Percentiles rank a stretch among this genome's conserved stretches.
Evolutionary conservation across 441 rosid species (phyloP).

Genomic region (Populus hybrid): DNA sequence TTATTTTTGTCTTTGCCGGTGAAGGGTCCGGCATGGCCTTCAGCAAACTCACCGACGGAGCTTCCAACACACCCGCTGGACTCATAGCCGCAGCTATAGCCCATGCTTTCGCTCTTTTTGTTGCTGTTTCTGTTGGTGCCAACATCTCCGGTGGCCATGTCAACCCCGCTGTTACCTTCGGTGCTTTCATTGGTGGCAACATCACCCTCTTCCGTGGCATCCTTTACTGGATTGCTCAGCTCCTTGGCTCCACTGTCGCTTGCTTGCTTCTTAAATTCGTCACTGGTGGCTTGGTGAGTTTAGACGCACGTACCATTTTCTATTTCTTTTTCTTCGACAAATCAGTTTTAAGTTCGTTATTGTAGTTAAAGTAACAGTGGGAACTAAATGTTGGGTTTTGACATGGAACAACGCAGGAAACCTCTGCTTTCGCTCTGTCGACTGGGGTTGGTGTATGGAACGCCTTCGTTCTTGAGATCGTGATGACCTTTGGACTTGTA

Average conservation of each 20-base stretch:
- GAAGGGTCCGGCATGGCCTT: slow-evolving; percentile 91
- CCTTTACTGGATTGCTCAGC: slow-evolving; percentile 30
- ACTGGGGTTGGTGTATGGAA: slow-evolving; percentile 70
- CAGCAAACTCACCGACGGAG: slow-evolving; percentile 68
- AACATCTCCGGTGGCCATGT: too few relatives aligned
- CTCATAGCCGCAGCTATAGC: slow-evolving; percentile 65
- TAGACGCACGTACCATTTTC: too few relatives aligned
- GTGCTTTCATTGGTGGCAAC: slow-evolving; percentile 84
- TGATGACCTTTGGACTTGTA: slow-evolving; percentile 85
- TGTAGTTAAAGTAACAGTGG: too few relatives aligned
- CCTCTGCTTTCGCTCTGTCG: slow-evolving; percentile 29
- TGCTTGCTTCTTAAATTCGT: slow-evolving; percentile 70
- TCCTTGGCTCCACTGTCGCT: background rate
- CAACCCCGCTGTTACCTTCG: slow-evolving; percentile 9
- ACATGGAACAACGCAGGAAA: too few relatives aligned
- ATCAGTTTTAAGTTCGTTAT: too few relatives aligned
- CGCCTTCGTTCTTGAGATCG: slow-evolving; percentile 79
- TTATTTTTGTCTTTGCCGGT: too few relatives aligned
- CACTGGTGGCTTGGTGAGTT: slow-evolving; percentile 41
- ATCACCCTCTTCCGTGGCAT: slow-evolving; percentile 79
- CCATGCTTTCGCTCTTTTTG: too few relatives aligned
- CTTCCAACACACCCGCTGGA: slow-evolving; percentile 67
- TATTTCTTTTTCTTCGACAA: too few relatives aligned
- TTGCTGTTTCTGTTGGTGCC: too few relatives aligned
- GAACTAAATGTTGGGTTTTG: too few relatives aligned